A percentile compares a stretch with the other conserved stretches of the same genome.
phyloP scores from a whole-genome alignment of 73 alveolate species.

The Tetrahymena thermophila region DNA sequence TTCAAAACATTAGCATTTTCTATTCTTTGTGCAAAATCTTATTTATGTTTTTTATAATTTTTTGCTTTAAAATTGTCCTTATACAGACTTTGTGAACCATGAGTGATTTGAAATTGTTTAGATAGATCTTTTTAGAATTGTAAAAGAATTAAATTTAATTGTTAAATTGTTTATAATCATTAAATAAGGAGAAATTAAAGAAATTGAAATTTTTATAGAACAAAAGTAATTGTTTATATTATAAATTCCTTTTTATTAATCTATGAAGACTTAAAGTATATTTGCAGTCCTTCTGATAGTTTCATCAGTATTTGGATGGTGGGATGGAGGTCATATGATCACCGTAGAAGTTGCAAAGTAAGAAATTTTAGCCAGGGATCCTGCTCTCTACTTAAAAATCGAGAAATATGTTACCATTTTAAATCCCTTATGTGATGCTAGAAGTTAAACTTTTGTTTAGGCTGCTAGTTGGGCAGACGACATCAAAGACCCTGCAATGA shows the following conservation, averaged over 20 bases:
- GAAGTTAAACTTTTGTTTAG: conserved; percentile 53
- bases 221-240: background rate
- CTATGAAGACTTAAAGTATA: background rate
- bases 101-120: background rate
- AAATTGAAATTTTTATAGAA: background rate
- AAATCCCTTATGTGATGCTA: conserved; percentile 38
- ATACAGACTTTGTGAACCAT: background rate
- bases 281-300: background rate
- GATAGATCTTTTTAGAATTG: background rate
- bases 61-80: background rate
- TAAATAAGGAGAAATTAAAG: background rate
- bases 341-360: conserved; percentile 31
- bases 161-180: background rate
- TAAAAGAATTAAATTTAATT: background rate
- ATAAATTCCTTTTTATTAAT: background rate
- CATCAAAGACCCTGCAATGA: conserved; percentile 54
- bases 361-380: background rate
- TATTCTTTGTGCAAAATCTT: background rate
- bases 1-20: no score
- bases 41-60: no score
- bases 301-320: conserved; percentile 8
- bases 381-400: conserved; percentile 5
- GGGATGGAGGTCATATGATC: conserved; percentile 46
- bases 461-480: conserved; percentile 69
- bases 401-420: conserved; percentile 7